A percentile compares a stretch with the other conserved stretches of the same genome.
These are phyloP conservation scores for Porcisia hertigi DNA, from an alignment of 208 protist genomes.

Conservation along the genomic window DNA sequence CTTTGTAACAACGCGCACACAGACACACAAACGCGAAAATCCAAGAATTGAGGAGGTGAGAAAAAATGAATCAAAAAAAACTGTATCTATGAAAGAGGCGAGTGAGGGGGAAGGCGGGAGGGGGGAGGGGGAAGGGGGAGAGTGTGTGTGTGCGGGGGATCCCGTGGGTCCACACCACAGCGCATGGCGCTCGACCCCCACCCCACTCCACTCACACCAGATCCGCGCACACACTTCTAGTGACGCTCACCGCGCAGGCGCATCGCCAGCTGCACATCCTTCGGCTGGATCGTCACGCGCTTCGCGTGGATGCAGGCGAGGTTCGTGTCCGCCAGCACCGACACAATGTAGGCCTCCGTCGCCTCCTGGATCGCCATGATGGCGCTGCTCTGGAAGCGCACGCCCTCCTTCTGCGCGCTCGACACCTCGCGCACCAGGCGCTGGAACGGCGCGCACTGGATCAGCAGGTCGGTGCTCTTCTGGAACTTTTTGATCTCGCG, in stretches of 20 bases:
- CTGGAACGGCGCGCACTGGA: slow-evolving; percentile 89
- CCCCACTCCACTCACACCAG: background rate
- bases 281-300: slow-evolving; percentile 85
- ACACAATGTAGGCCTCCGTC: slow-evolving; percentile 91
- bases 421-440: slow-evolving; percentile 87
- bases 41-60: no score
- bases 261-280: slow-evolving; percentile 52
- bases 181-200: no score
- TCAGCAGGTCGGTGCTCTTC: slow-evolving; percentile 86
- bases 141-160: background rate
- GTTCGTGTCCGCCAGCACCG: slow-evolving; percentile 90
- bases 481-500: slow-evolving; percentile 70
- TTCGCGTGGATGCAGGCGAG: slow-evolving; percentile 86
- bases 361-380: slow-evolving; percentile 90
- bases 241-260: slow-evolving; percentile 19
- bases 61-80: no score
- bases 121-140: background rate
- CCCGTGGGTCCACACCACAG: no score
- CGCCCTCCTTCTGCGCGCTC: slow-evolving; percentile 70
- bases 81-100: no score
- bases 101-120: no score
- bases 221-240: background rate
- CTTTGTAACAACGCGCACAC: no score
- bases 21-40: no score
- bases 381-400: slow-evolving; percentile 89